Evolutionary conservation across 257 asterid species (phyloP).

Genomic region (Cordia subcordata): DNA sequence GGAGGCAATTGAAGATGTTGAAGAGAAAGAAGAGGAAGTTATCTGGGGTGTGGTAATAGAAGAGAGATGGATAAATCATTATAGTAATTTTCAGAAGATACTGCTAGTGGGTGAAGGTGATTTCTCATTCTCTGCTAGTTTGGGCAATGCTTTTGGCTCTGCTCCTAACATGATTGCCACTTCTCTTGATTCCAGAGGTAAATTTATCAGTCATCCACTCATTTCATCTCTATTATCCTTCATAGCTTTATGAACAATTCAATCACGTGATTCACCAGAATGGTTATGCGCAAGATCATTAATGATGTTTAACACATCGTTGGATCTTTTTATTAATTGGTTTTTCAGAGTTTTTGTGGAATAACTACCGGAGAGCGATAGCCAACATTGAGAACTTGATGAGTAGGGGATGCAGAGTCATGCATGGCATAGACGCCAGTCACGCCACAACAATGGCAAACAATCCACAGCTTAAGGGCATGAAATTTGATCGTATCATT

Average conservation of each 20-base stretch:
- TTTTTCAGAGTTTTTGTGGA: neutral
- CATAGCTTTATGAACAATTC: no score
- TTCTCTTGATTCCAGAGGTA: slow-evolving; percentile 33
- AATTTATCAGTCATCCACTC: neutral
- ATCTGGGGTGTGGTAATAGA: neutral
- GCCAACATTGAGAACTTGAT: slow-evolving; percentile 1
- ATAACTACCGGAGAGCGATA: slow-evolving; percentile 2
- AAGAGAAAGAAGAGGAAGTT: neutral
- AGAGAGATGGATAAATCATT: slow-evolving; percentile 28
- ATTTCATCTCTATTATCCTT: no score
- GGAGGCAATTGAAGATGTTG: neutral
- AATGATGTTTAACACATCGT: no score
- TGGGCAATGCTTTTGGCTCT: slow-evolving; percentile 20
- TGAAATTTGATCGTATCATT: slow-evolving; percentile 6
- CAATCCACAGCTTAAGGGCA: neutral
- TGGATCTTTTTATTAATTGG: no score
- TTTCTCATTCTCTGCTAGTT: slow-evolving; percentile 31
- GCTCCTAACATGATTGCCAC: slow-evolving; percentile 35
- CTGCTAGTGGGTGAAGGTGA: slow-evolving; percentile 41
- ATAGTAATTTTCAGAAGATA: slow-evolving; percentile 28
- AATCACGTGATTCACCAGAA: no score
- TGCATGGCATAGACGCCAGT: slow-evolving; percentile 11
- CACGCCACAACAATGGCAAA: slow-evolving; percentile 10
- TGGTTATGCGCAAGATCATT: no score
- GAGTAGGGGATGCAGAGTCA: slow-evolving; percentile 5